These are phyloP conservation scores for Phytophthora agathidicida DNA, from an alignment of 352 stramenopile species.

Conservation along the genomic window DNA sequence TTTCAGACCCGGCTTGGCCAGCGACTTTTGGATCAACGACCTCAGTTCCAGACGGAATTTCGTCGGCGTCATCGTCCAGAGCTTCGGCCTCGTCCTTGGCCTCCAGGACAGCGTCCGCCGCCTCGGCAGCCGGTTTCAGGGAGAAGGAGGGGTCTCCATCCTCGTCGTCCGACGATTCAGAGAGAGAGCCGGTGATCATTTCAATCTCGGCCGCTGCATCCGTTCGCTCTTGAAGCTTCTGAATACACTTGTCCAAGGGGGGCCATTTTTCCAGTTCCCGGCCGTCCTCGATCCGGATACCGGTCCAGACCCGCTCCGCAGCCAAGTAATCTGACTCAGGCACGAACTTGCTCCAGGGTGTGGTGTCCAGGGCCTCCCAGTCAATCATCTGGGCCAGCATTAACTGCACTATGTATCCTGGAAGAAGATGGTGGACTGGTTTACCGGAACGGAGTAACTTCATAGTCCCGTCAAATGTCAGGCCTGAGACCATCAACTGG, in stretches of 20 bases:
- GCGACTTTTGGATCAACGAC: too few relatives aligned
- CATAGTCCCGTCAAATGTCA: not conserved
- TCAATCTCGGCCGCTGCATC: too few relatives aligned
- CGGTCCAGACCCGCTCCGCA: not conserved
- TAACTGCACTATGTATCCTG: not conserved
- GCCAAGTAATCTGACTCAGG: not conserved
- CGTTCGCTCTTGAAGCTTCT: not conserved
- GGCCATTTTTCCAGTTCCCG: not conserved
- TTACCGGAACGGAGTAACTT: not conserved
- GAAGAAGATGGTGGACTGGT: not conserved
- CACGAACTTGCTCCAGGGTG: not conserved
- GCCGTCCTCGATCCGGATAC: not conserved
- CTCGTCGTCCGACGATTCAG: too few relatives aligned
- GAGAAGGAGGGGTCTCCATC: too few relatives aligned
- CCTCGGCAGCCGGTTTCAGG: too few relatives aligned
- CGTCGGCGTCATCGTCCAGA: too few relatives aligned
- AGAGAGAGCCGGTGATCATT: too few relatives aligned
- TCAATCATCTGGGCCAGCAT: not conserved
- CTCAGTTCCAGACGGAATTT: too few relatives aligned
- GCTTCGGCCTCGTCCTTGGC: too few relatives aligned
- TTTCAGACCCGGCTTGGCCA: too few relatives aligned
- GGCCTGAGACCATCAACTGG: too few relatives aligned
- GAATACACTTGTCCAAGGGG: not conserved
- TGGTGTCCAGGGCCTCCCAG: not conserved
- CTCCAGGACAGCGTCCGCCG: too few relatives aligned